A percentile compares a stretch with the other conserved stretches of the same genome.
Evolutionary conservation across 2,329 filamentous ascomycete species (phyloP).

Genomic region (Xylariaceae sp.): DNA sequence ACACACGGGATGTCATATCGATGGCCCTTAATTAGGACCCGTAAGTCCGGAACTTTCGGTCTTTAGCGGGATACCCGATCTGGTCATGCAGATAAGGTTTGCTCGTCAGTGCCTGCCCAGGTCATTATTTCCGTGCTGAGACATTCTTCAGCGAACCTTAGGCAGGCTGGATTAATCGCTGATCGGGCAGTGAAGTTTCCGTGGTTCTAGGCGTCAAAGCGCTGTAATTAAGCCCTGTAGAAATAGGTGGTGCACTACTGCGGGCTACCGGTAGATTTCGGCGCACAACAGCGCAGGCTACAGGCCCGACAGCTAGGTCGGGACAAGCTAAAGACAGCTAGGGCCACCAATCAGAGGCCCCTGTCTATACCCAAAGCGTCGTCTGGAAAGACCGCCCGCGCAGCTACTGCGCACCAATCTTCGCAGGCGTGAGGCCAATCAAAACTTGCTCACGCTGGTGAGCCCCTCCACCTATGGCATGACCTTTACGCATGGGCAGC

Average conservation of each 20-base stretch:
- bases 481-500: constrained; percentile 15
- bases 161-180: no score
- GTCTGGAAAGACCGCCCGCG: constrained; percentile 11
- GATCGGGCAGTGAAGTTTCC: not conserved
- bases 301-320: not conserved
- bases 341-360: constrained; percentile 18
- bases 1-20: no score
- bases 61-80: no score
- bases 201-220: not conserved
- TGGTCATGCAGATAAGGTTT: no score
- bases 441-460: constrained; percentile 42
- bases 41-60: no score
- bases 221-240: not conserved
- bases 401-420: constrained; percentile 19
- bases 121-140: no score
- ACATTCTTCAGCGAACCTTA: no score
- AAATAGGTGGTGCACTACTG: not conserved
- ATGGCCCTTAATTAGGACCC: no score
- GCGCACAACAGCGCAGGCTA: not conserved
- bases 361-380: constrained; percentile 17
- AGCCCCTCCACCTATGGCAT: constrained; percentile 28
- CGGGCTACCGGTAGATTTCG: not conserved
- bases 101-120: no score
- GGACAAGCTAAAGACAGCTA: not conserved
- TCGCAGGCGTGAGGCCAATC: constrained; percentile 34